Evolutionary conservation across 2,329 filamentous ascomycete species (phyloP).

Genomic region (Stemphylium beticola): DNA sequence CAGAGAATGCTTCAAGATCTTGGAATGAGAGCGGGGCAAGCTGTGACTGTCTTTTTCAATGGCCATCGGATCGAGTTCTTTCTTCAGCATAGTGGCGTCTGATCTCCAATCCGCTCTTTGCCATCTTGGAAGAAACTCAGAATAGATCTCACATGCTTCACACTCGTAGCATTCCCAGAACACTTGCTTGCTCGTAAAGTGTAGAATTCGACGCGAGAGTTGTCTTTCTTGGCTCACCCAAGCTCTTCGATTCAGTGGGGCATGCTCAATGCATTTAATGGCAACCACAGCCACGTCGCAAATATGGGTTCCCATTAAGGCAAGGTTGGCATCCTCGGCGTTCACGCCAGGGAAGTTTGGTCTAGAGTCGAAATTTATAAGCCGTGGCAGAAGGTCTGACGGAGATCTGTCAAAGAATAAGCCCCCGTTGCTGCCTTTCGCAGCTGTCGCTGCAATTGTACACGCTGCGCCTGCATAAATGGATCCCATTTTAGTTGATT

Average conservation of each 20-base stretch:
- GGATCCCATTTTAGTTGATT: neutral
- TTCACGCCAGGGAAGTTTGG: too few species aligned
- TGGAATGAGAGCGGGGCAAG: too few species aligned
- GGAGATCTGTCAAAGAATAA: neutral
- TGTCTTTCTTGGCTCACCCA: neutral
- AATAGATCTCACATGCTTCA: neutral
- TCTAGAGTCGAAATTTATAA: too few species aligned
- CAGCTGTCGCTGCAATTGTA: neutral
- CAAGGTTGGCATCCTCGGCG: too few species aligned
- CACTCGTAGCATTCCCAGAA: neutral
- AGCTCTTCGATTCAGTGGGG: neutral
- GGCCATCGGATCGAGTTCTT: neutral
- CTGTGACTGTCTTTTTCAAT: neutral
- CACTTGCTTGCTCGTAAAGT: neutral
- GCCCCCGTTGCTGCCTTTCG: neutral
- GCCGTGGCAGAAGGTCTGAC: accelerated
- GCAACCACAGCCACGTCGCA: neutral
- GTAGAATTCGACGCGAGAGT: neutral
- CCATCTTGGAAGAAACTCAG: neutral
- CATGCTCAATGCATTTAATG: neutral
- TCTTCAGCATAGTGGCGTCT: too few species aligned
- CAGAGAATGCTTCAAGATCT: too few species aligned
- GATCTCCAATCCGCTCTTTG: neutral
- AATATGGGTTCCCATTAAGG: neutral
- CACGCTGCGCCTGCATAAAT: neutral